Conservation (phyloP, 1,284 basidiomycete species). For the Coniophora puteana region DNA sequence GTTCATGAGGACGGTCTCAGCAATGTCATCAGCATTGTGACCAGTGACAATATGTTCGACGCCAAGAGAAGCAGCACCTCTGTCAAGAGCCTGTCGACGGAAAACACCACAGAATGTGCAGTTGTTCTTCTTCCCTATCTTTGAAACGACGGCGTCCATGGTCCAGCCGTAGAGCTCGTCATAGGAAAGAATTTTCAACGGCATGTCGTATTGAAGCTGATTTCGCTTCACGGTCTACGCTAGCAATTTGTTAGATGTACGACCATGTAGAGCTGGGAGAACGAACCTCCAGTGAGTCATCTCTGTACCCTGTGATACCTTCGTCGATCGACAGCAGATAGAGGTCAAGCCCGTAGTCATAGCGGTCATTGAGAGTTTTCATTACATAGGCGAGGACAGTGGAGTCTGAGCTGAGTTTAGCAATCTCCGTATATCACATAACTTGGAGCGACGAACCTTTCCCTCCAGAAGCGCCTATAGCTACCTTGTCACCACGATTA, state of each 20-base stretch:
- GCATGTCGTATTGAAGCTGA: slow-evolving; percentile 92
- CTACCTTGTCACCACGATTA: slow-evolving; percentile 88
- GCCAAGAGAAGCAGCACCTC: slow-evolving; percentile 84
- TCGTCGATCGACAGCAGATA: slow-evolving; percentile 98
- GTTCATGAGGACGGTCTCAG: slow-evolving; percentile 99
- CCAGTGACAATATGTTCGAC: slow-evolving; percentile 99
- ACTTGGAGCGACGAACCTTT: slow-evolving; percentile 62
- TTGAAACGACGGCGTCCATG: slow-evolving; percentile 94
- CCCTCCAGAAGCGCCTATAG: slow-evolving; percentile 96
- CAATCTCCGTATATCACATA: slow-evolving; percentile 7
- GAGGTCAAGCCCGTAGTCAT: slow-evolving; percentile 89
- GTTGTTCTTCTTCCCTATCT: slow-evolving; percentile 97
- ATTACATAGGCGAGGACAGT: slow-evolving; percentile 97
- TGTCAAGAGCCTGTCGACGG: slow-evolving; percentile 91
- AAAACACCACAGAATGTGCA: slow-evolving; percentile 99
- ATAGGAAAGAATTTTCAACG: slow-evolving; percentile 95
- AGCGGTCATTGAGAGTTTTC: slow-evolving; percentile 92
- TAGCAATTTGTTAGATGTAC: slow-evolving; percentile 2
- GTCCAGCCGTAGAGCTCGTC: slow-evolving; percentile 99
- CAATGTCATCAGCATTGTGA: slow-evolving; percentile 98
- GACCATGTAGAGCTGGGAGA: not conserved
- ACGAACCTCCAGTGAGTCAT: slow-evolving; percentile 91
- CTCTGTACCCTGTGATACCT: slow-evolving; percentile 96
- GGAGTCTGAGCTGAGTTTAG: slow-evolving; percentile 62
- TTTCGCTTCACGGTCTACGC: slow-evolving; percentile 94